Evolutionary conservation across 352 stramenopile species (phyloP), one percentile per base, ranked within the genome.

Genomic region (Pythium insidiosum): DNA sequence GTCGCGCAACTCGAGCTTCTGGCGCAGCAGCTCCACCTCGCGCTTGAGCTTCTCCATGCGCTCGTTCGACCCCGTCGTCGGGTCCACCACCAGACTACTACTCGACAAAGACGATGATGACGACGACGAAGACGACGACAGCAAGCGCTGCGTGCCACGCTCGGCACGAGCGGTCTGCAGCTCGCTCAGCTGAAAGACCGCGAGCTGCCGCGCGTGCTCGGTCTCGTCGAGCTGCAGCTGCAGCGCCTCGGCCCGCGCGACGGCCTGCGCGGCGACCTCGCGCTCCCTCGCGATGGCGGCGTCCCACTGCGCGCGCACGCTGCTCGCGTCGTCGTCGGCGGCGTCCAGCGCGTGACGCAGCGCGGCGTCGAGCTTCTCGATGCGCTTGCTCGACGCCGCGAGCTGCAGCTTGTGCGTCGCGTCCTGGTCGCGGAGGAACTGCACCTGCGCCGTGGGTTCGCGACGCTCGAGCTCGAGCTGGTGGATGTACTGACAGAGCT

Each of bases 41-140:
- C 73, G 74, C 54, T 84, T 86, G 54, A 69, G 68, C 22, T 76
- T 70, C 36, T 82, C 66, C n/a, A 82, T 63, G 18, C 61, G 66
- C 29, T 80, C 68, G 36, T 41, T 55, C n/a, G 53, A 61, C 19
- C 53, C 53, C 19, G 45, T 43, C 5, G 45, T 55, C 5, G 53
- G 39, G 30, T 61, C 53, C 24, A 50, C 5, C 18, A 13, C 38
- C n/a, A n/a, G n/a, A n/a, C n/a, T n/a, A n/a, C n/a, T n/a, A n/a
- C n/a, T n/a, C 6, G 10, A 6, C 5, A 43, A 33, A 19, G 30
- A 21, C 7, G 38, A 9, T 38, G 42, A n/a, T 38, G 31, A 4
- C 28, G 29, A 3, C 16, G 18, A n/a, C 38, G 38, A 10, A 21
- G 48, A 33, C 4, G 52, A 39, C 28, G 36, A 42, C 9, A 50